Base-by-base conservation (phyloP, 163 green algal species). In the Scenedesmus sp. region DNA sequence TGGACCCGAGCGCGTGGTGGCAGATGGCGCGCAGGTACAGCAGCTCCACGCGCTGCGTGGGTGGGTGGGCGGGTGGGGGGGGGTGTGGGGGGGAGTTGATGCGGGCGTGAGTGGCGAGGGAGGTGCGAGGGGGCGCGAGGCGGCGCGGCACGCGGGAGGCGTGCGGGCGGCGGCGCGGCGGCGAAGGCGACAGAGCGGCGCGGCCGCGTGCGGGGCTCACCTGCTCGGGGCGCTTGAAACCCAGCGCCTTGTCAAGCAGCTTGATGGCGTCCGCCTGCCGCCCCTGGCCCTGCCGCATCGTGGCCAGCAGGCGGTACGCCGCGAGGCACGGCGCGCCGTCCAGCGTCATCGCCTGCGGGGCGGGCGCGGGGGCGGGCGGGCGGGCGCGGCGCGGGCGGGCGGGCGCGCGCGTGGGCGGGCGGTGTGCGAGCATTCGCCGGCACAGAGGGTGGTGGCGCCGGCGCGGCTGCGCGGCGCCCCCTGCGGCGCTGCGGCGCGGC, bases 1-100 rank as follows among this genome's bases (percentile, higher is more conserved):
- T 63, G 39, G 85, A 81, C 0, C 92, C 92, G 47, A 95, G 63
- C 11, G 92, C 91, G 48, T 97, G 92, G 66, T 95, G 70, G 80
- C 92, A 97, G 45, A 92, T 89, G 53, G 86, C 88, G 18, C 86
- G 83, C 54, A 89, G 76, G 80, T 87, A 92, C 36, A 88, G 72
- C 73, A 89, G 60, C 66, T 91, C 86, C 18, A 89, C 48, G 18
- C 75, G 64, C 85, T 87, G 82, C 48, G 47, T 4, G n/a, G n/a
- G n/a, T n/a, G n/a, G n/a, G n/a, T n/a, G n/a, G n/a, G n/a, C n/a
- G n/a, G n/a, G n/a, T n/a, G n/a, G n/a, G n/a, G n/a, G n/a, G n/a
- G n/a, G n/a, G n/a, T n/a, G n/a, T n/a, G n/a, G n/a, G n/a, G n/a
- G 33, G 28, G 3, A 3, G 2, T 70, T 53, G 62, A 69, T 26